Evolutionary conservation across 2,329 filamentous ascomycete species (phyloP), one percentile per base, ranked within the genome.

Genomic region (Ophiocordyceps polyrhachis-furcata): DNA sequence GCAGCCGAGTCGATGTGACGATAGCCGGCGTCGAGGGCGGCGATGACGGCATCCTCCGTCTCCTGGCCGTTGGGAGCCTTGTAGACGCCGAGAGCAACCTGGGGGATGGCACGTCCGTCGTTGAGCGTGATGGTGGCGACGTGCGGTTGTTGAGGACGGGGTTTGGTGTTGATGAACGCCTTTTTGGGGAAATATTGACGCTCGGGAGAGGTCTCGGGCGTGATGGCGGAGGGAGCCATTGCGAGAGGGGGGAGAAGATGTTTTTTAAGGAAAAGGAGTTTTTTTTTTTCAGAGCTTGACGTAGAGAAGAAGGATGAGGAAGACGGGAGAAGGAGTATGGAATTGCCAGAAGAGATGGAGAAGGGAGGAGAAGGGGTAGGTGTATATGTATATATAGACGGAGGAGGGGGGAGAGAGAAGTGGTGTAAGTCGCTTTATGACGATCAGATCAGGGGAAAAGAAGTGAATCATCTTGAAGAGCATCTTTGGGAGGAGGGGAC

Each of bases 91-190:
- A 70, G 60, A 35, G 66, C 67, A 25, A 70, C 55, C 45, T 66
- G 50, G 41, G 82, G 82, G 44, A 87, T 82, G 45, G 71, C 68
- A 51, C 74, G 74, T 48, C 80, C 81, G 63, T 87, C 79, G 55
- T 81, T 83, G 48, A 87, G 68, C 62, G 76, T 80, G 48, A 85
- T 62, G 43, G 63, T 59, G 23, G 49, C 52, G 35, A 53, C 48
- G 29, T 17, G 19, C 42, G 19, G 29, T 17, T n/a, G 19, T 19
- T 31, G 29, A 31, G 17, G 20, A 12, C 8, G 29, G 28, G 2
- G 4, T 11, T 28, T 15, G 17, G 17, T 29, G 41, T 13, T 29
- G 20, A 49, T 15, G 25, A 43, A 20, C 5, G 51, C 42, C 53
- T 59, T 60, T 52, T 55, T 60, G 49, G 52, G 49, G 43, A 51